These are phyloP conservation scores for Populus hybrid DNA, from an alignment of 441 rosid genomes.

Conservation along the genomic window DNA sequence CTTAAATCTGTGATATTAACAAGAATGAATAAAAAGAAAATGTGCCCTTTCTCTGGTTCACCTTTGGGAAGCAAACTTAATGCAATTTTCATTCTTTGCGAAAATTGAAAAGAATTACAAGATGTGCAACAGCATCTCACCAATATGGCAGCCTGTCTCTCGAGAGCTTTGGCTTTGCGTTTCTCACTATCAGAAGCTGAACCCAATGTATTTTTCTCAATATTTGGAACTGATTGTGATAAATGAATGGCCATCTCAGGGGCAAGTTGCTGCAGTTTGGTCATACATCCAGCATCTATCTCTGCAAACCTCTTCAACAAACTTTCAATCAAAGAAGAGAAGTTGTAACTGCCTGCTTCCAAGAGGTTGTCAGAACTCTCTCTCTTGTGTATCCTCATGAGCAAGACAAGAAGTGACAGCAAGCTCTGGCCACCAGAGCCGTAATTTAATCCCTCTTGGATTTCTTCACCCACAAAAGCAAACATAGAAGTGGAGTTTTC, in stretches of 20 bases:
- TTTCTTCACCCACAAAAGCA: conserved; percentile 66
- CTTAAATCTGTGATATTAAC: not conserved
- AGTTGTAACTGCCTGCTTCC: conserved; percentile 64
- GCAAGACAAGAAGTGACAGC: conserved; percentile 84
- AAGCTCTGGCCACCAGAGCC: conserved; percentile 62
- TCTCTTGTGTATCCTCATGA: conserved; percentile 67
- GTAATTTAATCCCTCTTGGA: conserved; percentile 44
- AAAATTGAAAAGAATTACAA: not conserved
- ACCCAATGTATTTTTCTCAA: conserved; percentile 33
- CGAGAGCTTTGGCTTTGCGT: conserved; percentile 91
- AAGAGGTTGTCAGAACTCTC: conserved; percentile 43
- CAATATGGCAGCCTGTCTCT: conserved; percentile 93
- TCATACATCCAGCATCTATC: conserved; percentile 64
- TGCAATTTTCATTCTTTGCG: not conserved
- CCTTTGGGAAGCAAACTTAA: not conserved
- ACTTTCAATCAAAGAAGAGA: conserved; percentile 71
- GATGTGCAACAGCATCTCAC: conserved; percentile 40
- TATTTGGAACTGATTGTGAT: conserved; percentile 27
- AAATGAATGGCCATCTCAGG: conserved; percentile 68
- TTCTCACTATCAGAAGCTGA: conserved; percentile 62
- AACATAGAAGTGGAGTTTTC: conserved; percentile 49
- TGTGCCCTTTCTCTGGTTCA: not conserved
- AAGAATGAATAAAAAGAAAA: not conserved
- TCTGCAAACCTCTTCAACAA: conserved; percentile 77
- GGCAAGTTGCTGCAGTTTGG: conserved; percentile 66